Evolutionary conservation across 2,329 filamentous ascomycete genomes (phyloP).

Genomic region (Thielaviopsis ethacetica): DNA sequence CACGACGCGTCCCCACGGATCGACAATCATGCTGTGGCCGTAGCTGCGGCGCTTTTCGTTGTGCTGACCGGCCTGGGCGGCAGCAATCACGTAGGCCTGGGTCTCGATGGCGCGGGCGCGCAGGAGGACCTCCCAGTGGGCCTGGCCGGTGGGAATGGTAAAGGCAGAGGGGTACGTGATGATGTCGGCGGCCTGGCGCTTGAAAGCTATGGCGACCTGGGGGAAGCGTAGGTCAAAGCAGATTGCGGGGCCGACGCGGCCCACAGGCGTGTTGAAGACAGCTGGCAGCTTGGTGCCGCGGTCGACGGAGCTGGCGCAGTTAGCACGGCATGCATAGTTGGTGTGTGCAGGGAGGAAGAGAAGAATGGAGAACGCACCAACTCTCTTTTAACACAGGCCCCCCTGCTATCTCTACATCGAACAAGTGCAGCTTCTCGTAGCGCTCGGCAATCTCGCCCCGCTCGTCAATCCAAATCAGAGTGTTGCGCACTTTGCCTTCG

Average conservation of each 20-base stretch:
- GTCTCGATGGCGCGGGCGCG: constrained; percentile 75
- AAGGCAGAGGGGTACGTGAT: constrained; percentile 84
- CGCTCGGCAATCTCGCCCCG: constrained; percentile 13
- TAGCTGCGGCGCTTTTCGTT: constrained; percentile 68
- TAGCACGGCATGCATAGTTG: not conserved
- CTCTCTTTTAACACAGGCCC: constrained; percentile 27
- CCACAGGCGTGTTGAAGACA: constrained; percentile 59
- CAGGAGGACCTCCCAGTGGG: constrained; percentile 73
- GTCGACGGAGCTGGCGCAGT: constrained; percentile 35
- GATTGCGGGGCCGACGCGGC: constrained; percentile 62
- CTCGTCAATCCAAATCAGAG: constrained; percentile 29
- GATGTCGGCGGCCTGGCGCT: constrained; percentile 40
- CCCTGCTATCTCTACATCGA: constrained; percentile 44
- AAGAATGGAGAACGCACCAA: constrained; percentile 20
- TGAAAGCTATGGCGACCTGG: constrained; percentile 22
- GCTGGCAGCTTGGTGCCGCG: constrained; percentile 44
- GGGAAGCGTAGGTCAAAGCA: constrained; percentile 52
- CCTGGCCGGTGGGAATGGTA: constrained; percentile 66
- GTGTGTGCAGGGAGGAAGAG: not conserved
- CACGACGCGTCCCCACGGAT: constrained; percentile 71
- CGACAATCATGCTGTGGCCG: constrained; percentile 70
- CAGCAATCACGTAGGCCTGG: constrained; percentile 72
- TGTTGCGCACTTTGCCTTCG: constrained; percentile 28
- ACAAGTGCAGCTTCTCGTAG: constrained; percentile 86
- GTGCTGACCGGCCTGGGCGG: constrained; percentile 61